Evolutionary conservation across 192 early-diverging fungal genomes (phyloP).

Genomic region (Umbelopsis sp.): DNA sequence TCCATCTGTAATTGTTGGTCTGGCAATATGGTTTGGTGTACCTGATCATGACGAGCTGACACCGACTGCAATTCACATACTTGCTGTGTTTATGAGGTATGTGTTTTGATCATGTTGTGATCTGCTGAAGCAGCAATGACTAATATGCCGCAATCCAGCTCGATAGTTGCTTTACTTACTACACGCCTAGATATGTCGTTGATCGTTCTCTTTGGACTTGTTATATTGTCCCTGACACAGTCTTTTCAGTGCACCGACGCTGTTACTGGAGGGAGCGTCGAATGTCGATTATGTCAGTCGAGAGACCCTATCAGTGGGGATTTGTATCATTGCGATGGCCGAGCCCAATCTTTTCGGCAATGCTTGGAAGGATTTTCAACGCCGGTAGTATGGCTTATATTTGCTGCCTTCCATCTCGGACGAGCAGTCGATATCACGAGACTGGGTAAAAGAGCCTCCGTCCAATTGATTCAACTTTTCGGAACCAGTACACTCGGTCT

Average conservation of each 20-base stretch:
- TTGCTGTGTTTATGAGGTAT: conserved; percentile 45
- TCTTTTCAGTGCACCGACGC: conserved; percentile 62
- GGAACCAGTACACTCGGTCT: conserved; percentile 56
- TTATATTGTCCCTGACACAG: conserved; percentile 57
- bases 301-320: conserved; percentile 27
- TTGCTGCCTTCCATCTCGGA: conserved; percentile 77
- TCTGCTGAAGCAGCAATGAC: too few relatives aligned
- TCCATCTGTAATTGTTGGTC: conserved; percentile 32
- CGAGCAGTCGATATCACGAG: conserved; percentile 63
- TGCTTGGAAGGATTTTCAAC: conserved; percentile 66
- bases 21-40: conserved; percentile 36
- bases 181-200: conserved; percentile 56
- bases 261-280: conserved; percentile 45
- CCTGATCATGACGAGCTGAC: conserved; percentile 30
- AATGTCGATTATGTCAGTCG: conserved; percentile 56
- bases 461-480: conserved; percentile 54
- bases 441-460: conserved; percentile 66
- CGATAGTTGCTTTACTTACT: conserved; percentile 57
- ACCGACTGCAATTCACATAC: conserved; percentile 34
- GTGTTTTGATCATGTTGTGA: background rate
- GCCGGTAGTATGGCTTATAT: conserved; percentile 69
- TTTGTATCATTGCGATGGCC: conserved; percentile 56
- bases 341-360: conserved; percentile 61
- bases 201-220: conserved; percentile 55
- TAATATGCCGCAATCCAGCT: conserved; percentile 26